Evolutionary conservation across 2,329 filamentous ascomycete genomes (phyloP).

Genomic region (Tolypocladium guangdongense): DNA sequence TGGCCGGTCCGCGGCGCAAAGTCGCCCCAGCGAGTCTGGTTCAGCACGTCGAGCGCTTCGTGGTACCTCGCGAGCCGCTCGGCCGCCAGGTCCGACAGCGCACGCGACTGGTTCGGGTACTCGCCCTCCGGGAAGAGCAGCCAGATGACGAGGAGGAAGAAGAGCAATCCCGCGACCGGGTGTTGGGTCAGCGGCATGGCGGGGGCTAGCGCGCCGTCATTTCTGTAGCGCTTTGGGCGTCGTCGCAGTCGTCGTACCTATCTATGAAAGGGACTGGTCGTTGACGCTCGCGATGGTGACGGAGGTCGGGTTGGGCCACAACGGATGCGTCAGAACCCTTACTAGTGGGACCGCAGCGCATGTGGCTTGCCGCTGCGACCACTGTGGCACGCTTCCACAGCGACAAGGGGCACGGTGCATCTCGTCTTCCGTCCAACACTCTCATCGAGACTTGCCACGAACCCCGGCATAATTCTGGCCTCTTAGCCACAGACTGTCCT

Average conservation of each 20-base stretch:
- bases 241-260: background rate
- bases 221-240: background rate
- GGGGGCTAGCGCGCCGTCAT: constrained; percentile 1
- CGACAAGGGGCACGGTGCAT: background rate
- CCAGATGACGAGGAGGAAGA: constrained; percentile 27
- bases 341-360: background rate
- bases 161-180: constrained; percentile 17
- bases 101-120: constrained; percentile 19
- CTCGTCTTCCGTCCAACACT: background rate
- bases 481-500: background rate
- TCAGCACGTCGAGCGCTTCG: constrained; percentile 40
- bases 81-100: constrained; percentile 25
- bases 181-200: constrained; percentile 36
- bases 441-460: too few species aligned
- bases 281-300: background rate
- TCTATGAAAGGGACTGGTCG: background rate
- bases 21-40: constrained; percentile 48
- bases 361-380: background rate
- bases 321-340: background rate
- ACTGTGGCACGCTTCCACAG: background rate
- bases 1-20: constrained; percentile 34
- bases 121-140: constrained; percentile 26
- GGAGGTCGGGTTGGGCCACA: background rate
- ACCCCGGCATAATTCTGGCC: background rate
- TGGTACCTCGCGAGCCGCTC: constrained; percentile 40